phyloP scores from a whole-genome alignment of 2,329 filamentous ascomycete genomes.

The Trichoderma cornu-damae region DNA sequence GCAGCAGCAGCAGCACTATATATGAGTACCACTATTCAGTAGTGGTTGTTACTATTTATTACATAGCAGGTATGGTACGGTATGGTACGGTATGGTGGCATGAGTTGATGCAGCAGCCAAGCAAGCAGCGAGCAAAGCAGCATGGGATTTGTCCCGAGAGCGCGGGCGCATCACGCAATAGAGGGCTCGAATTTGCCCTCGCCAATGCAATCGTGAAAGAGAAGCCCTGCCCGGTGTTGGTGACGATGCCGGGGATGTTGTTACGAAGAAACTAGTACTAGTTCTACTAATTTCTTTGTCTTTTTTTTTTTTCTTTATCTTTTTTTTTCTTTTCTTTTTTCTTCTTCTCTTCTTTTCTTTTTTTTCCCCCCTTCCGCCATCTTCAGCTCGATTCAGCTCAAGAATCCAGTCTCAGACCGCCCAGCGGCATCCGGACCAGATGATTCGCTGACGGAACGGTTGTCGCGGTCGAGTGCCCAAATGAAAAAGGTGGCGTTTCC shows the following conservation, averaged over 20 bases:
- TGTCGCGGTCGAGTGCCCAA: background rate
- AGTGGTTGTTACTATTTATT: too few species aligned
- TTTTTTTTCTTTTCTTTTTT: background rate
- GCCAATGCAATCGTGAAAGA: constrained; percentile 1
- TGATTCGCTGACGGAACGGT: background rate
- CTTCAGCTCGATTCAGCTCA: constrained; percentile 2
- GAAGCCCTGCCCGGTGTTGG: background rate
- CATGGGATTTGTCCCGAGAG: too few species aligned
- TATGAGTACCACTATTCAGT: too few species aligned
- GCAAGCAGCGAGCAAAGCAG: too few species aligned
- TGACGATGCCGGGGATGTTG: too few species aligned
- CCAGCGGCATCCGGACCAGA: background rate
- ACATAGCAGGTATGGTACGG: too few species aligned
- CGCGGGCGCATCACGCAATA: background rate
- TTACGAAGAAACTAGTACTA: background rate
- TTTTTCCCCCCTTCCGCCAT: background rate
- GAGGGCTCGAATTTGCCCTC: background rate
- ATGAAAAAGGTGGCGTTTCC: background rate
- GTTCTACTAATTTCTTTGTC: too few species aligned
- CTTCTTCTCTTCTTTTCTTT: background rate
- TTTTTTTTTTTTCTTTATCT: background rate
- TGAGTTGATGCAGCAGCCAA: too few species aligned
- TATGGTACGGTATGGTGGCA: too few species aligned
- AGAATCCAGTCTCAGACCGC: constrained; percentile 3
- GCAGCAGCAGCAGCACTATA: too few species aligned